Base-by-base conservation (phyloP, 2,329 filamentous ascomycete species). In the Aspergillus sp. region DNA sequence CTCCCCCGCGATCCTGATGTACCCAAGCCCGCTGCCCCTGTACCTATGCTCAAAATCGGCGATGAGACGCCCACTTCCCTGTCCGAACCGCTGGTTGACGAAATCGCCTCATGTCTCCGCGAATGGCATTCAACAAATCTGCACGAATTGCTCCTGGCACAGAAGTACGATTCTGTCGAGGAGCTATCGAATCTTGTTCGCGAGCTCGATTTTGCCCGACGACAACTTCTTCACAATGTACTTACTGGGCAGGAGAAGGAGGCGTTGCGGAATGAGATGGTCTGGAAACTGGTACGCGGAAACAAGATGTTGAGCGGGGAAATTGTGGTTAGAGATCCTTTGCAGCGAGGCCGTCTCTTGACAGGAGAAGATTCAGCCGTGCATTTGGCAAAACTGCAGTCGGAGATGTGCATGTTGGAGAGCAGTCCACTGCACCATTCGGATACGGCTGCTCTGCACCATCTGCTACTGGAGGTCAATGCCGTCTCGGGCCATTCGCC, bases 61-160 rank as follows among this genome's bases (percentile, higher is more conserved):
- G 93, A 98, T 63, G 93, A 98, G 73, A 95, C 90, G 2, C 88
- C 90, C 1, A 95, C 89, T 0, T 96, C 90, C 5, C 77, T 81
- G 13, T 84, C 87, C 7, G 94, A 98, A 66, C 93, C 93, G 2
- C 71, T 98, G 52, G 90, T 98, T 20, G 93, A 98, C 69, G 93
- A 98, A 68, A 97, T 98, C 59, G 90, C 93, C 12, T 96, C 90
- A 3, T 98, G 93, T 65, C 73, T 98, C 53, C 83, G 93, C 58
- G 93, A 98, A 77, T 98, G 93, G 94, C 91, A 98, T 71, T 95
- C 93, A 17, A 95, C 90, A 15, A 94, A 96, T 63, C 78, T 98
- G 13, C 94, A 98, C 70, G 89, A 95, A 64, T 77, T 97, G 20
- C 78, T 98, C 1, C 79, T 98, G 7, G 83, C 83, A 17, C 81